Percentiles rank a stretch among this genome's conserved stretches.
phyloP scores from a whole-genome alignment of 2,329 filamentous ascomycete species.

The Calonectria honghensis region DNA sequence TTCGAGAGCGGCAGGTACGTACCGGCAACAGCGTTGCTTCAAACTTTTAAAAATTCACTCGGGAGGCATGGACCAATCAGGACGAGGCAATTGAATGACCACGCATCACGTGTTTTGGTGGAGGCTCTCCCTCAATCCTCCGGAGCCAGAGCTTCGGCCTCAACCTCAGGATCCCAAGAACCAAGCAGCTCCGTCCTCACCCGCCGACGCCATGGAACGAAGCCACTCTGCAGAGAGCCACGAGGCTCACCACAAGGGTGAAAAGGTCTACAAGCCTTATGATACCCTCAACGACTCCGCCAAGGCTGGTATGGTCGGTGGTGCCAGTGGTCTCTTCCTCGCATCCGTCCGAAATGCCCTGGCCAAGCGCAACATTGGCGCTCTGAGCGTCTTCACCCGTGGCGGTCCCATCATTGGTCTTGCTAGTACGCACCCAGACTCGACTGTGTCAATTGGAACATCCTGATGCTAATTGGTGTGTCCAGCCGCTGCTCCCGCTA shows the following conservation, averaged over 20 bases:
- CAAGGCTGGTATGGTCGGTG: conserved; percentile 79
- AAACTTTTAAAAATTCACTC: conserved; percentile 40
- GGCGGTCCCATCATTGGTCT: conserved; percentile 83
- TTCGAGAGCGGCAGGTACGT: conserved; percentile 42
- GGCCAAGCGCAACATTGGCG: conserved; percentile 86
- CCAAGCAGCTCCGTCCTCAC: conserved; percentile 53
- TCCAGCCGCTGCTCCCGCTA: conserved; percentile 76
- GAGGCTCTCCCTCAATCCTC: conserved; percentile 50
- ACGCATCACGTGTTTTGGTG: conserved; percentile 59
- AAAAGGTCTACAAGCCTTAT: conserved; percentile 77
- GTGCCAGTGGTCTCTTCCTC: conserved; percentile 80
- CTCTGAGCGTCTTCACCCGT: conserved; percentile 86
- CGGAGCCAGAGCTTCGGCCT: conserved; percentile 50
- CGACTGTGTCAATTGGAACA: conserved; percentile 45
- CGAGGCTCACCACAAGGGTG: conserved; percentile 51
- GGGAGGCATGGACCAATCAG: conserved; percentile 55
- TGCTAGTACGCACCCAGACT: conserved; percentile 56
- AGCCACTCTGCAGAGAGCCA: conserved; percentile 53
- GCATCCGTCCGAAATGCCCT: conserved; percentile 92
- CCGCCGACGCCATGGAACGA: conserved; percentile 59
- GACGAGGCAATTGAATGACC: conserved; percentile 59
- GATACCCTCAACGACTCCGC: conserved; percentile 83
- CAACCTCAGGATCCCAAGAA: conserved; percentile 53
- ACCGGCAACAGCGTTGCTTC: conserved; percentile 32
- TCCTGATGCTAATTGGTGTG: conserved; percentile 58